A percentile compares a stretch with the other conserved stretches of the same genome.
Evolutionary conservation across 768 basidiomycete species (phyloP).

Genomic region (Hebeloma cylindrosporum): DNA sequence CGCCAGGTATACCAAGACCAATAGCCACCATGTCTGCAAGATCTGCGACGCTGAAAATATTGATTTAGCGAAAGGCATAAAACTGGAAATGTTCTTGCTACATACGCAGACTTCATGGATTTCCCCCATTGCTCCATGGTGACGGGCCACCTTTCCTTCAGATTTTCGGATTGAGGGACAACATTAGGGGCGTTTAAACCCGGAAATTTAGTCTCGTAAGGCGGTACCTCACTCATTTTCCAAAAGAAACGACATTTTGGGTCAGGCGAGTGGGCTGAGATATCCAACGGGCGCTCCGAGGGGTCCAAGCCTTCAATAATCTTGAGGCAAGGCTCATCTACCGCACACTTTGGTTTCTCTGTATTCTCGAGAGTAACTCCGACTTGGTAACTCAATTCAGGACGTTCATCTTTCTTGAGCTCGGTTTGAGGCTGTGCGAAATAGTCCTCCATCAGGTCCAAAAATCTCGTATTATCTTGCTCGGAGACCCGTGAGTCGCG

Average conservation of each 20-base stretch:
- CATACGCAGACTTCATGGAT: constrained; percentile 87
- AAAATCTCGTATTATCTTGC: constrained; percentile 75
- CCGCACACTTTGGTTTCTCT: constrained; percentile 86
- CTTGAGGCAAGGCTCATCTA: constrained; percentile 76
- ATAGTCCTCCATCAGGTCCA: constrained; percentile 93
- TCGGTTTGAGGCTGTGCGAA: constrained; percentile 68
- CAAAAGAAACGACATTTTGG: constrained; percentile 96
- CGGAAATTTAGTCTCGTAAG: constrained; percentile 78
- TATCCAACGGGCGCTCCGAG: constrained; percentile 82
- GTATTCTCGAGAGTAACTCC: constrained; percentile 97
- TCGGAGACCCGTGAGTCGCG: constrained; percentile 85
- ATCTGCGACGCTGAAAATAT: constrained; percentile 64
- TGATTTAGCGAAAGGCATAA: constrained; percentile 2
- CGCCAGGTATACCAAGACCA: constrained; percentile 71
- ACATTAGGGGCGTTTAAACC: constrained; percentile 80
- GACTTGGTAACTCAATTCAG: constrained; percentile 87
- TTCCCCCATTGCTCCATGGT: constrained; percentile 86
- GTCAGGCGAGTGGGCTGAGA: constrained; percentile 76
- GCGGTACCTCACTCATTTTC: constrained; percentile 74
- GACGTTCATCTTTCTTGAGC: constrained; percentile 76
- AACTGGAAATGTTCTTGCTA: constrained; percentile 6
- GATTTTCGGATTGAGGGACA: constrained; percentile 58
- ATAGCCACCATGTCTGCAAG: constrained; percentile 88
- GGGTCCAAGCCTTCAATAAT: constrained; percentile 79
- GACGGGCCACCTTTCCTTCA: constrained; percentile 65